A percentile compares a stretch with the other conserved stretches of the same genome.
These are phyloP conservation scores for Russula olivacea DNA, from an alignment of 768 basidiomycete genomes.

Conservation along the genomic window DNA sequence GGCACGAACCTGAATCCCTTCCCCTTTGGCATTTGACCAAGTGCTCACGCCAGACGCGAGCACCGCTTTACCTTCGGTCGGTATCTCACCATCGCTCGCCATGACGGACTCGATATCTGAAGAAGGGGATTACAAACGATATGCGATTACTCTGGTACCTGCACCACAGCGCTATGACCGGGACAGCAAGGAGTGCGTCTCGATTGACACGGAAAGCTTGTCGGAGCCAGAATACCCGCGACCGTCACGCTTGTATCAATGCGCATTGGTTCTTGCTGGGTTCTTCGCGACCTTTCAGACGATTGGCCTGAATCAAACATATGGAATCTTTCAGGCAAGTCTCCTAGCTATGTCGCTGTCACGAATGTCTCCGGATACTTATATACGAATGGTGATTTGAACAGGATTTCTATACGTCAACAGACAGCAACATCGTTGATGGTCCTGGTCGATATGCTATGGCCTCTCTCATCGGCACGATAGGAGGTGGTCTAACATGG, in stretches of 20 bases:
- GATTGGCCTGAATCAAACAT: slow-evolving; percentile 40
- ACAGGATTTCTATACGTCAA: slow-evolving; percentile 43
- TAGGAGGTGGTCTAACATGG: slow-evolving; percentile 43
- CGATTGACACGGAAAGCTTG: background rate
- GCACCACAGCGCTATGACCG: background rate
- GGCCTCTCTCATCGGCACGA: slow-evolving; percentile 39
- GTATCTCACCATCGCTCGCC: background rate
- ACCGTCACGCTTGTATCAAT: slow-evolving; percentile 36
- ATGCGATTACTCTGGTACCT: no score
- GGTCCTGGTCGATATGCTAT: slow-evolving; percentile 37
- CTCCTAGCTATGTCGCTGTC: background rate
- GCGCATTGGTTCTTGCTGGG: slow-evolving; percentile 35
- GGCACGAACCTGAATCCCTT: background rate
- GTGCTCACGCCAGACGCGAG: background rate
- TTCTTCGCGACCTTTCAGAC: slow-evolving; percentile 44
- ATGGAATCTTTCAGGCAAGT: slow-evolving; percentile 40
- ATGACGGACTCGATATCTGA: background rate
- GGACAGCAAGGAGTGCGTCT: background rate
- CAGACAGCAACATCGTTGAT: slow-evolving; percentile 33
- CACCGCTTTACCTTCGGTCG: background rate
- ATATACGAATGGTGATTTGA: background rate
- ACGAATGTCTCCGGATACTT: background rate
- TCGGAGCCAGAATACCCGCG: background rate
- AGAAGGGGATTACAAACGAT: background rate
- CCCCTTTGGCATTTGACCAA: background rate